Base-by-base conservation (phyloP, 169 alveolate genomes). In the Cryptosporidium xiaoi region DNA sequence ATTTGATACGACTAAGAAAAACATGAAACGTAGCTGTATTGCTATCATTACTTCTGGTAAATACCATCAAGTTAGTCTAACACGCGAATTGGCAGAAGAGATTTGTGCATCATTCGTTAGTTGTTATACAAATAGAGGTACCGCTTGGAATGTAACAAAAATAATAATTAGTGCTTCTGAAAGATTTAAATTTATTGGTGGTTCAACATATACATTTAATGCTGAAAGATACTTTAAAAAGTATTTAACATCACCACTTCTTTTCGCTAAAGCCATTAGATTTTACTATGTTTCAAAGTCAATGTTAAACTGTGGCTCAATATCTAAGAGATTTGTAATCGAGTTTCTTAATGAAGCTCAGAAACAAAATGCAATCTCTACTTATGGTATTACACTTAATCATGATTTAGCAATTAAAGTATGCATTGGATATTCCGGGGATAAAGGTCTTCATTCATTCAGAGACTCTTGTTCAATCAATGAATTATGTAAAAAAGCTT, bases 181-280 rank as follows among this genome's bases (percentile, higher is more conserved):
- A 34, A 77, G 71, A 77, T 77, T 58, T 33, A 77, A 44, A 40
- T 77, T 77, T 60, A 2, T 77, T 40, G 87, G 87, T 27, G 77
- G 87, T 44, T 77, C 87, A 60, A 77, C 87, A 56, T 20, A 58
- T 7, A 60, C 56, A 40, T 77, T 77, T 62, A 77, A 77, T 50
- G 60, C 87, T 44, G 87, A 77, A 51, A 77, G 87, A 40, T 77
- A 34, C n/a, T 20, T 77, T 29, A 77, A 77, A 46, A 77, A 77
- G 33, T 62, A 62, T 29, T 15, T 77, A 1, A 60, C 71, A 33
- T n/a, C 87, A 18, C 87, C 87, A 15, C 66, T 60, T 24, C 51
- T 60, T 18, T 62, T 77, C 31, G 71, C 51, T 20, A 77, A 77
- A 18, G 87, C 87, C 2, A 62, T 62, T 33, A 60, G 87, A 62